A percentile compares a stretch with the other conserved stretches of the same genome.
These are phyloP conservation scores for Heliamphora exappendiculata DNA, from an alignment of 148 eudicot genomes.

Conservation along the genomic window DNA sequence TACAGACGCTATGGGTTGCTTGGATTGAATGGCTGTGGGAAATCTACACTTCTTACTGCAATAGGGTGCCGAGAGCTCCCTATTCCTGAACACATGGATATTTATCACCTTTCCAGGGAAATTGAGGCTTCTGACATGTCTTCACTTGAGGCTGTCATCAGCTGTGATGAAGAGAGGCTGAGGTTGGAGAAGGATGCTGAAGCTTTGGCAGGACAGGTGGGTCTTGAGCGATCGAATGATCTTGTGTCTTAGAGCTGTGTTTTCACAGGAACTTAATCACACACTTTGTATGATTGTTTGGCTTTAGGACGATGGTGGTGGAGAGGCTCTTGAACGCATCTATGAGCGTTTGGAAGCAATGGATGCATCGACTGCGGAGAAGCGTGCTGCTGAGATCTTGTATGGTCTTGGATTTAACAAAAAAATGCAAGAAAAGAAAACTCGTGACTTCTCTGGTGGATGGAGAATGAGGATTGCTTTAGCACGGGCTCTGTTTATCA, in stretches of 20 bases:
- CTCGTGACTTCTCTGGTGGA: conserved; percentile 96
- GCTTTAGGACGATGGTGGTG: conserved; percentile 88
- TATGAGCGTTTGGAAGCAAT: conserved; percentile 92
- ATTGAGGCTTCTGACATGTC: conserved; percentile 99
- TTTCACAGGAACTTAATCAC: not conserved
- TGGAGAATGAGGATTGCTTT: conserved; percentile 99
- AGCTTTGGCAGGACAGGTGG: conserved; percentile 68
- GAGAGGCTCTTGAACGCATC: conserved; percentile 81
- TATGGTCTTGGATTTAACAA: conserved; percentile 87
- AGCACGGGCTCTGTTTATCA: conserved; percentile 93
- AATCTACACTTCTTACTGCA: conserved; percentile 89
- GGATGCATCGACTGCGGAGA: conserved; percentile 94
- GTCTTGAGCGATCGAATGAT: conserved; percentile 6
- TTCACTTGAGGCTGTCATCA: conserved; percentile 76
- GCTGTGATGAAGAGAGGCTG: conserved; percentile 85
- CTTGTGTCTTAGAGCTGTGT: not conserved
- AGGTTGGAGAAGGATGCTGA: conserved; percentile 85
- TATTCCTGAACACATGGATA: conserved; percentile 98
- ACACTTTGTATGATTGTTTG: not conserved
- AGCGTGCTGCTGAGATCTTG: conserved; percentile 95
- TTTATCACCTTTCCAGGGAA: conserved; percentile 82
- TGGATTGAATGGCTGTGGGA: conserved; percentile 97
- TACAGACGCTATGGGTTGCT: conserved; percentile 93
- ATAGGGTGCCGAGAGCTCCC: conserved; percentile 94
- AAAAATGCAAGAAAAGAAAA: conserved; percentile 87